These are phyloP conservation scores for Sindora glabra DNA, from an alignment of 306 rosid genomes.

Conservation along the genomic window DNA sequence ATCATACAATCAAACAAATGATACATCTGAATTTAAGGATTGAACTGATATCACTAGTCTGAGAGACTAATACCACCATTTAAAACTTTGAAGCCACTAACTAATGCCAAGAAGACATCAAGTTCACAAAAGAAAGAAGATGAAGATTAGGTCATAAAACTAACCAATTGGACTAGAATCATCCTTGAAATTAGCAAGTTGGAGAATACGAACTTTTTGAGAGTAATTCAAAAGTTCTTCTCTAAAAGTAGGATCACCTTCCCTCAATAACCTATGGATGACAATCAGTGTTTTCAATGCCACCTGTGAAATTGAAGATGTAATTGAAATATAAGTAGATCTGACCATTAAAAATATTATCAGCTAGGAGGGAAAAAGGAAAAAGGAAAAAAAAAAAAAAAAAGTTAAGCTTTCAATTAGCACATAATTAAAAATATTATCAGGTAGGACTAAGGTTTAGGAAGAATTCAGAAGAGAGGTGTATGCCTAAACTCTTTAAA, in stretches of 20 bases:
- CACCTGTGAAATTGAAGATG: constrained; percentile 49
- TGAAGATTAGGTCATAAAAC: constrained; percentile 18
- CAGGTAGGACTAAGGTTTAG: no score
- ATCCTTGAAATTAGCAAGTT: constrained; percentile 92
- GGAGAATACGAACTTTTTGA: constrained; percentile 79
- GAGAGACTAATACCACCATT: neutral
- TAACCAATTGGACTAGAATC: constrained; percentile 96
- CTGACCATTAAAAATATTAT: neutral
- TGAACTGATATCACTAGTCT: neutral
- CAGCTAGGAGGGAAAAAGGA: no score
- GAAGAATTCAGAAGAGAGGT: neutral
- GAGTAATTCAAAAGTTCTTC: constrained; percentile 91
- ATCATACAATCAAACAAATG: constrained; percentile 5
- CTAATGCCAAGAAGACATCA: neutral
- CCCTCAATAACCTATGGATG: constrained; percentile 89
- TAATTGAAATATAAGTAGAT: neutral
- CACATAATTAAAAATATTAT: neutral
- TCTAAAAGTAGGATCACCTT: constrained; percentile 93
- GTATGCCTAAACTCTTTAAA: neutral
- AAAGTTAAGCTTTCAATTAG: neutral
- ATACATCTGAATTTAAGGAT: neutral
- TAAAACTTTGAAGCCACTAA: neutral
- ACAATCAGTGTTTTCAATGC: constrained; percentile 87
- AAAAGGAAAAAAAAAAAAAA: constrained; percentile 6
- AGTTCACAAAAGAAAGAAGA: neutral